Evolutionary conservation across 108 stramenopile genomes (phyloP), one percentile per base, ranked within the genome.

Genomic region (Phaeodactylum tricornutum): DNA sequence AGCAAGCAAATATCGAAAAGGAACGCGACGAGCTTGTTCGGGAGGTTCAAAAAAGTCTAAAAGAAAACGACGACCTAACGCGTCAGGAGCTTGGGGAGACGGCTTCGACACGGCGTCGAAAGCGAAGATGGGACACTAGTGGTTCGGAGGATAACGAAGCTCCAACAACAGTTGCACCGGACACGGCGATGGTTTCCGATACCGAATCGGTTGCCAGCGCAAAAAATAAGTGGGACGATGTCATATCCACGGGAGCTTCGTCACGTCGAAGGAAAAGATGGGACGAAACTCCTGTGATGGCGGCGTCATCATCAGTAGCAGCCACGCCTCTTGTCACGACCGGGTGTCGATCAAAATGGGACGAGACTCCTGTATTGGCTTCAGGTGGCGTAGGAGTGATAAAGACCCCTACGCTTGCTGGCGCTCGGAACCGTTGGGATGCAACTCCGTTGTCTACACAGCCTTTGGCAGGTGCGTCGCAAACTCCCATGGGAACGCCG

Each of bases 221-320:
- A 15, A 63, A 60, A 47, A 78, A 71, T 9, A 64, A 82, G 20
- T 85, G 81, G 88, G 84, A 90, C 40, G 81, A 79, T 6, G 79
- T 75, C 49, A 36, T 30, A 19, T 33, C 48, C 15, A 28, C 62
- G 20, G 47, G 39, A 16, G 33, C 55, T 31, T 30, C 62, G 15
- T 59, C 68, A 43, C 30, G 77, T 25, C 62, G 86, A 28, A 65
- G 85, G 19, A 93, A 89, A 36, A 74, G 91, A 38, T 93, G 95
- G 95, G 92, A 92, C 52, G 92, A 86, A 65, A 93, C 92, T 19
- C 92, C 92, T 9, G 59, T 86, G 3, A 47, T 49, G 15, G 66
- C 55, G 1, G 49, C 68, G 0, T 72, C 63, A 25, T 48, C 42
- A 29, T 59, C 57, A 24, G 59, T 55, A 4, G 48, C 53, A 26